Conservation (phyloP, 2,329 filamentous ascomycete genomes). For the Aquanectria penicillioides region DNA sequence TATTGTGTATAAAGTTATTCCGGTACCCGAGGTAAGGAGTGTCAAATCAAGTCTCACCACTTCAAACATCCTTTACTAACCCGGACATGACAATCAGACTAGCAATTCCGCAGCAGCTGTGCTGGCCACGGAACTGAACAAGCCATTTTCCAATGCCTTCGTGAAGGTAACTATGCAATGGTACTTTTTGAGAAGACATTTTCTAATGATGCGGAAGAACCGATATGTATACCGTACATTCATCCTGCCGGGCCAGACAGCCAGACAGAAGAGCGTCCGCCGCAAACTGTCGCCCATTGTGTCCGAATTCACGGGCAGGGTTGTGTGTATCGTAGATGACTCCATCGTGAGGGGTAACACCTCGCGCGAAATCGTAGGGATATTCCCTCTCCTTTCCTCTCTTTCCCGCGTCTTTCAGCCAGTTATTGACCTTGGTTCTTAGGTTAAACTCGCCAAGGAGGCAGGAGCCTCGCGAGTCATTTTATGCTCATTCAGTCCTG, state of each 20-base stretch:
- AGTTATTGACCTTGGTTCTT: neutral
- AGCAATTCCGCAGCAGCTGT: slow-evolving; percentile 82
- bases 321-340: slow-evolving; percentile 88
- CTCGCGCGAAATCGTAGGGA: slow-evolving; percentile 74
- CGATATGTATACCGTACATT: slow-evolving; percentile 89
- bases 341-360: slow-evolving; percentile 82
- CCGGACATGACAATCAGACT: slow-evolving; percentile 59
- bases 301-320: slow-evolving; percentile 83
- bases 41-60: neutral
- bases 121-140: slow-evolving; percentile 78
- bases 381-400: neutral
- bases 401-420: neutral
- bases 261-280: slow-evolving; percentile 85
- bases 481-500: slow-evolving; percentile 84
- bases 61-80: neutral
- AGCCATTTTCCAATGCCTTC: slow-evolving; percentile 83
- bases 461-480: slow-evolving; percentile 84
- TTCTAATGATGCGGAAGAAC: no score
- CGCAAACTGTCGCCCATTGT: slow-evolving; percentile 90
- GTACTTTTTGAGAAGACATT: no score
- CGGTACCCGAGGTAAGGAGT: slow-evolving; percentile 63
- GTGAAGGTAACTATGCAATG: slow-evolving; percentile 73
- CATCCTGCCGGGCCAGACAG: slow-evolving; percentile 78
- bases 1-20: slow-evolving; percentile 67
- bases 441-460: slow-evolving; percentile 78